A percentile compares a stretch with the other conserved stretches of the same genome.
Conservation (phyloP, 2,329 filamentous ascomycete species). For the Gyromitra esculenta region DNA sequence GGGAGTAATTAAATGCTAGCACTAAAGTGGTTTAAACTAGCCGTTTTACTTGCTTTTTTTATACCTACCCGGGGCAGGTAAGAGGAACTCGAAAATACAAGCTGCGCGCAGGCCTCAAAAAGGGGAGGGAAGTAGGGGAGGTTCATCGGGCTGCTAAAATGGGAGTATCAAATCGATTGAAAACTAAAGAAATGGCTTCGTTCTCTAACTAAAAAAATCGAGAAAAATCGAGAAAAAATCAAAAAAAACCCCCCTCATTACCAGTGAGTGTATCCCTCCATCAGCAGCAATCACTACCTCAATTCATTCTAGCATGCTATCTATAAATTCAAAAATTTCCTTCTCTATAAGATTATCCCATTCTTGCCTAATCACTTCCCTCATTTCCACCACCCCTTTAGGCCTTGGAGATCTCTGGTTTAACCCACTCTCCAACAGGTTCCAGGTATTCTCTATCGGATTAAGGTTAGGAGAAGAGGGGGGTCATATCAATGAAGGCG, state of each 20-base stretch:
- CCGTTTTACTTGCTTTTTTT: too few relatives aligned
- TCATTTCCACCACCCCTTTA: neutral
- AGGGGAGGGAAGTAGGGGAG: neutral
- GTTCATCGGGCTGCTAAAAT: neutral
- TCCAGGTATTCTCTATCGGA: conserved; percentile 17
- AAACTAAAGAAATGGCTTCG: neutral
- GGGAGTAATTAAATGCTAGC: too few relatives aligned
- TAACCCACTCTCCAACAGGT: neutral
- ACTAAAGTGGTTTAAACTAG: too few relatives aligned
- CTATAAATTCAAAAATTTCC: neutral
- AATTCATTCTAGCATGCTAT: neutral
- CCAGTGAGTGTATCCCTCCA: neutral
- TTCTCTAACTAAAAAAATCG: neutral
- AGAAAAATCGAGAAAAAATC: neutral
- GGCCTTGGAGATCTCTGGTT: neutral
- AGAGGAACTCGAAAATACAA: too few relatives aligned
- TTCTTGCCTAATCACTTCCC: neutral
- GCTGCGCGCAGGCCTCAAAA: neutral
- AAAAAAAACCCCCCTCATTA: neutral
- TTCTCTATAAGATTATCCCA: neutral
- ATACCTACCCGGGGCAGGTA: neutral
- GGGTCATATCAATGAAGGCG: neutral
- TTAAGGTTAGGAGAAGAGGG: neutral
- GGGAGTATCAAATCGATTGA: too few relatives aligned
- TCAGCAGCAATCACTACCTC: neutral